Evolutionary conservation across 129 eudicot genomes (phyloP), one percentile per base, ranked within the genome.

Genomic region (carrot (Daucus carota)): DNA sequence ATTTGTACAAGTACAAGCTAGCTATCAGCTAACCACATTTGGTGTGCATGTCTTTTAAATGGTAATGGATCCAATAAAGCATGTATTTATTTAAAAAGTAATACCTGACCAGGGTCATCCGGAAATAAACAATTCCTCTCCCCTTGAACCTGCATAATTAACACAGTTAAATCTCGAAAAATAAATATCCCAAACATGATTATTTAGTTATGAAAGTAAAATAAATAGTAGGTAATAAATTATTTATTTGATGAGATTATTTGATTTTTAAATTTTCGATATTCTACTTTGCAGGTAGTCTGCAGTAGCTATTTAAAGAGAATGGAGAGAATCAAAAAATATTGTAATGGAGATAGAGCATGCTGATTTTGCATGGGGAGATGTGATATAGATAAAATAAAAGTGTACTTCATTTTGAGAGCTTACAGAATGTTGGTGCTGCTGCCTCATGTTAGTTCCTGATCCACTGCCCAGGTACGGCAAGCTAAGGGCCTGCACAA

Each of bases 71-170:
- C 87, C 87, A 75, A 83, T 72, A 78, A 81, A 81, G 72, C 62
- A 77, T 67, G 70, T 69, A 34, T 24, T 22, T 33, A 80, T 75
- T 36, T 1, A 20, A 24, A 78, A 18, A 16, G 54, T 47, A 41
- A 29, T 89, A 92, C 97, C 93, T 90, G 97, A 77, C 97, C 96
- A 85, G 97, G 97, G 82, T 92, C 97, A 79, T 92, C 96, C 80
- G 97, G 97, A 82, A 90, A 92, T 86, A 92, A 84, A 80, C 93
- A 87, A 83, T 90, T 92, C 72, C 85, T 88, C 81, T 92, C 93
- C 69, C 90, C 92, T 85, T 86, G 90, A 88, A 74, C 90, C 93
- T 87, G 76, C 73, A 74, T n/a, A 65, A 24, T 75, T 40, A 36
- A 59, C 18, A 38, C 43, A 45, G 76, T 47, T 2, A 72, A 48